Evolutionary conservation across 345 rosid species (phyloP).

Genomic region (Pistacia vera): DNA sequence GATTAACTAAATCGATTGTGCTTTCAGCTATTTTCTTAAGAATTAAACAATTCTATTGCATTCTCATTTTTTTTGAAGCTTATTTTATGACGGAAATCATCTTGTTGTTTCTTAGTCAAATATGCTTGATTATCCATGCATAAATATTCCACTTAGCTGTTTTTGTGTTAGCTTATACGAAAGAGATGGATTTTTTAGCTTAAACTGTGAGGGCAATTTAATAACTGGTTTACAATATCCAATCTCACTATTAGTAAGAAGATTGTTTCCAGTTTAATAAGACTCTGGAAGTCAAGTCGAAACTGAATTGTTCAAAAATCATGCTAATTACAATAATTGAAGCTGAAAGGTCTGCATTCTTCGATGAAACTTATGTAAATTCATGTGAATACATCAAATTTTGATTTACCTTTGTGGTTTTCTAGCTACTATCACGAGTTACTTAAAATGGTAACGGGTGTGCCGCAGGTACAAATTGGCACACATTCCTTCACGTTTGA

Average conservation of each 20-base stretch:
- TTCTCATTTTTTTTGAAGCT: background rate
- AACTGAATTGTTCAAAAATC: background rate
- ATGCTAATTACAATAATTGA: background rate
- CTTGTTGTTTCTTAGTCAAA: background rate
- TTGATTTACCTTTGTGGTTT: background rate
- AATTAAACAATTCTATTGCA: background rate
- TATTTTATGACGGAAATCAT: background rate
- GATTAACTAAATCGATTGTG: background rate
- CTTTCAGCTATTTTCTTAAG: background rate
- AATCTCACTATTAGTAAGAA: background rate
- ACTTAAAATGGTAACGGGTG: constrained; percentile 8
- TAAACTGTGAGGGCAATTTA: no score
- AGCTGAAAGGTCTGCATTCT: background rate
- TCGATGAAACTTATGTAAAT: background rate
- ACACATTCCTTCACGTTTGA: constrained; percentile 79
- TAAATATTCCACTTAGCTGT: background rate
- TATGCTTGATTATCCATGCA: background rate
- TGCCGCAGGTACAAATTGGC: constrained; percentile 74
- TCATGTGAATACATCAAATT: background rate
- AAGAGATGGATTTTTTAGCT: no score
- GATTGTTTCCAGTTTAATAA: background rate
- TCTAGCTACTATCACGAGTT: background rate
- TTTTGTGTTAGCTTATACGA: background rate
- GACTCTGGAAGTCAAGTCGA: background rate
- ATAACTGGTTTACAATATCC: constrained; percentile 2